Evolutionary conservation across 1,284 basidiomycete genomes (phyloP), one percentile per base, ranked within the genome.

Genomic region (Psilocybe mexicana): DNA sequence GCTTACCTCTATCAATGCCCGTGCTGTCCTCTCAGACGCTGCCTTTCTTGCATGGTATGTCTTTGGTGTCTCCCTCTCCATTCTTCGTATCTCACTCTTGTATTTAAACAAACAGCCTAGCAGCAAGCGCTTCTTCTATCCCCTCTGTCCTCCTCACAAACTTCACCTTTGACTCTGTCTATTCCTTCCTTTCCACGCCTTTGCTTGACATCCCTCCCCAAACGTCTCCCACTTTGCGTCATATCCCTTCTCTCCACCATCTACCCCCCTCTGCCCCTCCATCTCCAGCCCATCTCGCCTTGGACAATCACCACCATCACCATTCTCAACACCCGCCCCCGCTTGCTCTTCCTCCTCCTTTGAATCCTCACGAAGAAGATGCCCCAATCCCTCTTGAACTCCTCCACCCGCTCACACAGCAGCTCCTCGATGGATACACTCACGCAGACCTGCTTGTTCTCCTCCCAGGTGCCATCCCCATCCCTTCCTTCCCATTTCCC

Each of bases 151-250:
- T 92, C 14, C 80, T 91, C 60, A 90, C 88, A 52, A 92, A 92
- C 73, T 92, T 92, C 69, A 88, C 88, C 0, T 92, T 92, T 69
- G 88, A 92, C 70, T 88, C 89, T 0, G 88, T 91, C 8, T 92
- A 88, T 68, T 90, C 87, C 62, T 91, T 86, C 62, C 83, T 92
- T 23, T 81, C 85, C 1, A 83, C 84, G 0, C 69, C 76, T 3
- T 68, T 81, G 43, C 65, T 79, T 12, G 77, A 81, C 60, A 63
- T 68, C 5, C 60, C 12, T 40, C n/a, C 10, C n/a, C 10, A 3
- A 6, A 3, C 12, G 3, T 40, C 38, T 40, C 7, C 12, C 10
- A 11, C 10, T 14, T 12, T 40, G 4, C 38, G 14, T 6, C 30
- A 33, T 1, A 33, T 33, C 8, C 30, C 30, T 4, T 33, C 30